Conservation (phyloP, 345 rosid genomes). For the Euclidium syriacum region DNA sequence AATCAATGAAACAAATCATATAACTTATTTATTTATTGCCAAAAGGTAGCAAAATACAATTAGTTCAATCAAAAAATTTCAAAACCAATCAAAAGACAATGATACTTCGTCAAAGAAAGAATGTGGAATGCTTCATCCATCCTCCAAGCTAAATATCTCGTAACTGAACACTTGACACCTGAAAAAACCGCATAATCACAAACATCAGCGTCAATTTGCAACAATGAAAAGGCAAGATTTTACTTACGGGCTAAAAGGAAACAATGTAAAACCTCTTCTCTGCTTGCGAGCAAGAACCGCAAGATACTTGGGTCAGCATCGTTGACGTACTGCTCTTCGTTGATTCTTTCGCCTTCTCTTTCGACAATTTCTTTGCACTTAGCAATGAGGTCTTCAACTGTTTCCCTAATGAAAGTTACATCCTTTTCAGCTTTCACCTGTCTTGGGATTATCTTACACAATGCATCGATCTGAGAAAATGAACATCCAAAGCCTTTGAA, state of each 20-base stretch:
- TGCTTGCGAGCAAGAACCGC: conserved; percentile 90
- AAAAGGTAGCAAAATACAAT: no score
- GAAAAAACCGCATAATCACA: conserved; percentile 1
- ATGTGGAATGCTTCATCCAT: no score
- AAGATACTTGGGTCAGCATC: conserved; percentile 90
- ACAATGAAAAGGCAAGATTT: neutral
- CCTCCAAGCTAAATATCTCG: no score
- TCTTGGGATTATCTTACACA: conserved; percentile 84
- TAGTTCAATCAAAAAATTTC: no score
- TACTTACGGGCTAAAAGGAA: no score
- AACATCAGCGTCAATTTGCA: neutral
- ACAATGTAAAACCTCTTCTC: conserved; percentile 69
- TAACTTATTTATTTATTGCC: no score
- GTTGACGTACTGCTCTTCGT: conserved; percentile 85
- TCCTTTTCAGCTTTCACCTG: conserved; percentile 92
- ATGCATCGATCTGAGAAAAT: conserved; percentile 46
- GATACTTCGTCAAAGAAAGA: no score
- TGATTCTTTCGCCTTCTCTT: conserved; percentile 78
- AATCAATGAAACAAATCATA: no score
- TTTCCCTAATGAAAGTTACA: conserved; percentile 56
- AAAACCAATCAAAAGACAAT: no score
- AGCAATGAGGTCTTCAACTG: conserved; percentile 77
- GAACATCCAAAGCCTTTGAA: conserved; percentile 4
- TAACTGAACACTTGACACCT: conserved; percentile 85
- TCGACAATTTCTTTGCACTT: conserved; percentile 92